Conservation (phyloP, 495 filamentous ascomycete genomes). For the Parathielavia appendiculata region DNA sequence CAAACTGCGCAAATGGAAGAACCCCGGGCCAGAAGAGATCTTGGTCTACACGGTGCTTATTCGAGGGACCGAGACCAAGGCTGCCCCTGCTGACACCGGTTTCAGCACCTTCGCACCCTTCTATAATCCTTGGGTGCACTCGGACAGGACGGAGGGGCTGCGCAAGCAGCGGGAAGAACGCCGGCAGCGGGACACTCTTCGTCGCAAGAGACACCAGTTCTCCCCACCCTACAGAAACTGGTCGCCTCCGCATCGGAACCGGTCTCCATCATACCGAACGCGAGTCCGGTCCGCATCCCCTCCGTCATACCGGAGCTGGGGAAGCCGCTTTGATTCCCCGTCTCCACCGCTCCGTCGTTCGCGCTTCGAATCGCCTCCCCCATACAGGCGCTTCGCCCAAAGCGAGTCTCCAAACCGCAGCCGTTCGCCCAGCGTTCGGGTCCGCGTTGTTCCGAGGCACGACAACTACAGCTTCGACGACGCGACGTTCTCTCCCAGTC, state of each 20-base stretch:
- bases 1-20: slow-evolving; percentile 27
- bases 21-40: background rate
- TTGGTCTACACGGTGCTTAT: slow-evolving; percentile 25
- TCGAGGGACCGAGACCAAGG: slow-evolving; percentile 22
- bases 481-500: background rate
- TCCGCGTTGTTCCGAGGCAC: slow-evolving; percentile 11
- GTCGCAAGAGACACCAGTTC: slow-evolving; percentile 1
- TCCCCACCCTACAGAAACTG: slow-evolving; percentile 1
- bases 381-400: slow-evolving; percentile 5
- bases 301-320: slow-evolving; percentile 1
- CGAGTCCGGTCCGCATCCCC: slow-evolving; percentile 7
- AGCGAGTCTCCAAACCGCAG: slow-evolving; percentile 2
- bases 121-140: slow-evolving; percentile 22
- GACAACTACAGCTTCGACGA: background rate
- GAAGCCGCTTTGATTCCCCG: background rate
- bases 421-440: slow-evolving; percentile 12
- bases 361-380: slow-evolving; percentile 10
- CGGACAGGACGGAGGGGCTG: slow-evolving; percentile 15
- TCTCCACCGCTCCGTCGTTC: background rate
- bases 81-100: background rate
- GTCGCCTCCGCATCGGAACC: slow-evolving; percentile 16
- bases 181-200: background rate
- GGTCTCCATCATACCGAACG: background rate
- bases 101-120: background rate
- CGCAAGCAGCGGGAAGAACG: slow-evolving; percentile 9